Evolutionary conservation across 2,329 filamentous ascomycete genomes (phyloP), one percentile per base, ranked within the genome.

Genomic region (Hyphodiscus sp.): DNA sequence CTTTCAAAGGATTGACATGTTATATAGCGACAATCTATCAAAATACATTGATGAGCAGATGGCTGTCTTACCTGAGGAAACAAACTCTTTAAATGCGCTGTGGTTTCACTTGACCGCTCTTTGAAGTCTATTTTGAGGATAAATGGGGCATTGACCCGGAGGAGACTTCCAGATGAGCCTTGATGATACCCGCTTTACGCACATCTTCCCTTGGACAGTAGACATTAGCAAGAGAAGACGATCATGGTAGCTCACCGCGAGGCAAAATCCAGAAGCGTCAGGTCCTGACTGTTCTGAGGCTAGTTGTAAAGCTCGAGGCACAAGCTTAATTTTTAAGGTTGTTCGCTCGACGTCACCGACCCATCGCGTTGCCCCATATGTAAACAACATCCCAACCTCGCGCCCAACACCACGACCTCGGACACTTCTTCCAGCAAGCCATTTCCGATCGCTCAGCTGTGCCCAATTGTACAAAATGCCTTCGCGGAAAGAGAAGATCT

Each of bases 21-120:
- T 54, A 65, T 59, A 61, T 64, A 65, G 56, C 49, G 52, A 53
- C 51, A 55, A 57, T 48, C 55, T 62, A 58, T 65, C 61, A 63
- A 56, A 63, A 63, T 61, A 49, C 52, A 56, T 18, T 18, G 7
- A 20, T 45, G 33, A 38, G 13, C 2, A 13, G 11, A 38, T 38
- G 33, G 33, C 33, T 13, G 33, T 38, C 33, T 13, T 38, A 38
- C 33, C 33, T 38, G 33, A 38, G 33, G 33, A 38, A 38, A 38
- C 13, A 38, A 38, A 38, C 11, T 6, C 33, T 38, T 13, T 10
- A 38, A 38, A 38, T 10, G 33, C 11, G 16, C 5, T 38, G 13
- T 6, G 16, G 4, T 38, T n/a, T 38, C 16, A 6, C 33, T 38
- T 38, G 33, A 38, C 33, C 33, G 33, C 33, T 38, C 11, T 38